Conservation (phyloP, 1,284 basidiomycete genomes). For the Vanrija pseudolonga region DNA sequence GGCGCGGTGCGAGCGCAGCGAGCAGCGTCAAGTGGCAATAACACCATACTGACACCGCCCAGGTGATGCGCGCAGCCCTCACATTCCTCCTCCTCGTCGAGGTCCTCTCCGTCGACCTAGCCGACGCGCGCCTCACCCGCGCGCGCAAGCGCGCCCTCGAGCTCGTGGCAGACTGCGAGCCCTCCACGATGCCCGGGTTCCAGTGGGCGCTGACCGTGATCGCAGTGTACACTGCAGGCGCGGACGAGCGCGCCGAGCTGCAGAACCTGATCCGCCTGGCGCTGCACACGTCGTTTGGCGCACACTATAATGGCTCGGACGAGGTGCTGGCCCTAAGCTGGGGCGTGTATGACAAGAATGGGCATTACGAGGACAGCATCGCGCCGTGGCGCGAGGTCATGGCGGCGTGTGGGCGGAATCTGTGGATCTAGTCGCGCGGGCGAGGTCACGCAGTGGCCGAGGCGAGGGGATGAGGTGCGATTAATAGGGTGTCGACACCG, state of each 20-base stretch:
- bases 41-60: too few species aligned
- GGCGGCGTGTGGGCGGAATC: conserved; percentile 8
- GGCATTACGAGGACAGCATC: conserved; percentile 16
- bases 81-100: conserved; percentile 18
- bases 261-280: conserved; percentile 5
- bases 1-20: too few species aligned
- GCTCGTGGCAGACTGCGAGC: conserved; percentile 16
- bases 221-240: conserved; percentile 7
- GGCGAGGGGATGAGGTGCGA: too few species aligned
- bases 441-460: too few species aligned
- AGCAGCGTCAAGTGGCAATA: too few species aligned
- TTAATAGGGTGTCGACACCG: too few species aligned
- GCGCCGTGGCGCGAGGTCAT: conserved; percentile 21
- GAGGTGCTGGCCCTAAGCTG: conserved; percentile 16
- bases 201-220: conserved; percentile 14
- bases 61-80: conserved; percentile 12
- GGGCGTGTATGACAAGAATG: conserved; percentile 13
- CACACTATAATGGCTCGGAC: conserved; percentile 8
- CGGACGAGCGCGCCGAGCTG: conserved; percentile 1
- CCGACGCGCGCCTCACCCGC: conserved; percentile 9
- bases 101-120: conserved; percentile 13
- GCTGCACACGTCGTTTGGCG: conserved; percentile 13
- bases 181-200: conserved; percentile 11
- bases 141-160: conserved; percentile 10
- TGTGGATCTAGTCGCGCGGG: conserved; percentile 2